Conservation (phyloP, 805 yeast species). For the Candida bentonensis region DNA sequence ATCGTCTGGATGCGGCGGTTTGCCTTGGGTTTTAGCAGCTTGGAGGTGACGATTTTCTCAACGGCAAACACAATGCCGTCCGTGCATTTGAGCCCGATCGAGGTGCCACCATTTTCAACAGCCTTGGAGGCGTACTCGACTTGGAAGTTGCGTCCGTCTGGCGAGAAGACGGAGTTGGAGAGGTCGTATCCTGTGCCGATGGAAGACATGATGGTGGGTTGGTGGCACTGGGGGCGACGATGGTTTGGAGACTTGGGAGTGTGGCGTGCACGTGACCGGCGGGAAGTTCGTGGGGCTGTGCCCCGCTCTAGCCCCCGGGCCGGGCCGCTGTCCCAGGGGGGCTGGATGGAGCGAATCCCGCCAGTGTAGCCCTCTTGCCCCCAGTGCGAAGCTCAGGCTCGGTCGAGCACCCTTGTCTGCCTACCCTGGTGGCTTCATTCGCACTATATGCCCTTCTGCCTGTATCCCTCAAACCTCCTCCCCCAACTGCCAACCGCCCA, state of each 20-base stretch:
- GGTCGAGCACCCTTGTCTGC: no score
- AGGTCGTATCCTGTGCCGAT: conserved; percentile 99
- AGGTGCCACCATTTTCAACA: conserved; percentile 93
- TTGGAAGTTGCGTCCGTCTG: conserved; percentile 58
- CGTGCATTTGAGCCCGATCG: conserved; percentile 79
- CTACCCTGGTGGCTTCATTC: no score
- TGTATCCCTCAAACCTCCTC: no score
- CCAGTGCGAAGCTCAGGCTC: no score
- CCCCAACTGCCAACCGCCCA: no score
- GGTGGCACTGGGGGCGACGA: background rate
- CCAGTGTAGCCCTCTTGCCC: no score
- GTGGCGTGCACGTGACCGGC: background rate
- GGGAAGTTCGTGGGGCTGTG: no score
- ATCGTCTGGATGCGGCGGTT: conserved; percentile 86
- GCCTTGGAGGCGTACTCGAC: conserved; percentile 97
- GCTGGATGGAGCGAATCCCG: no score
- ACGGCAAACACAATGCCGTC: conserved; percentile 98
- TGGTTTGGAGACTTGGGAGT: background rate
- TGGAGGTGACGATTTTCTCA: conserved; percentile 91
- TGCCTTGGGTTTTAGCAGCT: conserved; percentile 74
- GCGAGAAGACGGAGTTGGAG: conserved; percentile 88
- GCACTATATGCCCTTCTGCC: no score
- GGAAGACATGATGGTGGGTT: conserved; percentile 42
- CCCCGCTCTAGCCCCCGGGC: no score
- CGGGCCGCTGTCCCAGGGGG: no score